Percentiles rank a stretch among this genome's conserved stretches.
Conservation (phyloP, 495 filamentous ascomycete species). For the Parathielavia appendiculata region DNA sequence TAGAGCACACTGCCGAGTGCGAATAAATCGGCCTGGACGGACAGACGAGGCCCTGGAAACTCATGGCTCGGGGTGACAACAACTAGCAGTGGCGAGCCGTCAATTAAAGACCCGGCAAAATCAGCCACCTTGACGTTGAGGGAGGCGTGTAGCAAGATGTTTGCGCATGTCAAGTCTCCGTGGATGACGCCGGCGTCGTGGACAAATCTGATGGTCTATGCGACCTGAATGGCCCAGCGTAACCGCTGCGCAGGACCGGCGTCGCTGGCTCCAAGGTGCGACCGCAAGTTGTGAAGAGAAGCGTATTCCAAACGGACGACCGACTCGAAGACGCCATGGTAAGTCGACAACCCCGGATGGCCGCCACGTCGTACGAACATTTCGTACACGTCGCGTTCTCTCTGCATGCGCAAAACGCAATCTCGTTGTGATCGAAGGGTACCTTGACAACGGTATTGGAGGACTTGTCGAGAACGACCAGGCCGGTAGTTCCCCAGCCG, state of each 20-base stretch:
- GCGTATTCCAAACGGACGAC: constrained; percentile 8
- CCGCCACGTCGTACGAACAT: background rate
- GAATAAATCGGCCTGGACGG: background rate
- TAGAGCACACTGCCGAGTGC: constrained; percentile 2
- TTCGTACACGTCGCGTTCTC: constrained; percentile 4
- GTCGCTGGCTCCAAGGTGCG: background rate
- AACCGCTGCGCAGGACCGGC: background rate
- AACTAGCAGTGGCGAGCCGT: constrained; percentile 4
- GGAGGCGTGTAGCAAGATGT: background rate
- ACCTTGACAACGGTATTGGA: background rate
- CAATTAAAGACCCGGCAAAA: constrained; percentile 8
- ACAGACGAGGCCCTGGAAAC: constrained; percentile 1
- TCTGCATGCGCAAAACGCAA: background rate
- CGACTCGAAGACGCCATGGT: constrained; percentile 4
- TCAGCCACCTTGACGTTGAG: constrained; percentile 5
- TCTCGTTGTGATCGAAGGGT: background rate
- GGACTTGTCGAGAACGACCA: constrained; percentile 1
- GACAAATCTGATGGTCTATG: background rate
- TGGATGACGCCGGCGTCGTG: constrained; percentile 3
- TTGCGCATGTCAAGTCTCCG: constrained; percentile 3
- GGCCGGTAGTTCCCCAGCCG: constrained; percentile 2
- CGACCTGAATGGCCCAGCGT: constrained; percentile 1
- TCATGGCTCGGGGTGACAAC: constrained; percentile 7
- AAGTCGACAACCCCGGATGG: background rate
- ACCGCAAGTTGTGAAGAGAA: constrained; percentile 3